Base-by-base conservation (phyloP, 495 filamentous ascomycete genomes). In the Aspergillus sparsus region DNA sequence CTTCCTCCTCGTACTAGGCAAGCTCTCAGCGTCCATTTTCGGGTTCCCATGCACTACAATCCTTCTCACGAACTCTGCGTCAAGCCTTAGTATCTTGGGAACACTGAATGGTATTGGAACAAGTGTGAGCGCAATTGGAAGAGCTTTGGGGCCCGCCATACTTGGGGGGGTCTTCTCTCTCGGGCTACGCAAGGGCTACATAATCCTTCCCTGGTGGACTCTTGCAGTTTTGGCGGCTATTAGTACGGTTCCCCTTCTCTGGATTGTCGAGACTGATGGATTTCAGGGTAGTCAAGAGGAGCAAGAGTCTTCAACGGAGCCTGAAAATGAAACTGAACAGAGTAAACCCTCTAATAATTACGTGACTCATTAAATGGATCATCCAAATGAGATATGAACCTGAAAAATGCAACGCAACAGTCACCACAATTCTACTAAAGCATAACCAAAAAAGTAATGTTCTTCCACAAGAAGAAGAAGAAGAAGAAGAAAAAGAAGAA, bases 101-200 rank as follows among this genome's bases (percentile, higher is more conserved):
- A 96, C 93, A 2, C 74, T 98, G 51, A 98, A 98, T 68, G 93
- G 93, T 0, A 85, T 96, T 53, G 90, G 89, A 1, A 93, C 91
- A 1, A 87, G 87, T 50, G 80, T 92, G 34, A 87, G 85, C 61
- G 91, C 89, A 0, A 66, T 97, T 16, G 92, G 92, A 8, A 79
- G 91, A 33, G 92, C 90, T 1, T 66, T 80, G 11, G 93, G 93
- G 0, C 93, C 93, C 6, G 88, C 89, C 0, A 34, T 86, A 12
- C 79, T 81, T 0, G 89, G 89, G 5, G 70, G 79, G 46, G 77
- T 83, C 0, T 92, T 92, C 66, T 88, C 85, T 2, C 82, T 79
- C 66, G 92, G 92, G 1, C 82, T 92, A 0, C 82, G 86, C 63
- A 71, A 75, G 11, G 89, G 89, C 6, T 91, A 88, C 65, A 76